Conservation (phyloP, 1,284 basidiomycete species). For the Neonothopanus nambi region DNA sequence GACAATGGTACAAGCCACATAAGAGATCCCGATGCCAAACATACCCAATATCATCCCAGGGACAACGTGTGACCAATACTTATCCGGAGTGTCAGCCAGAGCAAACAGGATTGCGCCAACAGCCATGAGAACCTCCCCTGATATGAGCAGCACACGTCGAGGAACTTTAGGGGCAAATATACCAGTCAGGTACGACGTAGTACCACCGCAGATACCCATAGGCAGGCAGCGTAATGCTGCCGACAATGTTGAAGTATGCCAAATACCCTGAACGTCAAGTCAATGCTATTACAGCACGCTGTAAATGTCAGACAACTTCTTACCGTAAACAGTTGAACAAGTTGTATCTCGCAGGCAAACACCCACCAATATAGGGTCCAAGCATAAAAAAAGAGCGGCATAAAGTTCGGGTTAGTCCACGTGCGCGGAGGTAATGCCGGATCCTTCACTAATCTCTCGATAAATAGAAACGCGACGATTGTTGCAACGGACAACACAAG, state of each 20-base stretch:
- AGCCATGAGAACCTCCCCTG: conserved; percentile 18
- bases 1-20: conserved; percentile 19
- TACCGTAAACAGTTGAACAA: conserved; percentile 9
- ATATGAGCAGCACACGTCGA: conserved; percentile 14
- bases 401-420: conserved; percentile 20
- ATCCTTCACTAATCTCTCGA: conserved; percentile 19
- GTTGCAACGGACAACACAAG: conserved; percentile 19
- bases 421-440: conserved; percentile 20
- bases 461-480: conserved; percentile 15
- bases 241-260: conserved; percentile 15
- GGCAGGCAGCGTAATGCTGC: conserved; percentile 20
- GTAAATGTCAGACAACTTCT: neutral
- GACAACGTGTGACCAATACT: conserved; percentile 22
- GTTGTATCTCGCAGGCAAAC: conserved; percentile 16
- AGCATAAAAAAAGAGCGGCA: conserved; percentile 22
- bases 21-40: conserved; percentile 15
- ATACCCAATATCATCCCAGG: conserved; percentile 21
- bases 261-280: conserved; percentile 13
- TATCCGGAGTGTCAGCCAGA: conserved; percentile 15
- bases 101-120: conserved; percentile 20
- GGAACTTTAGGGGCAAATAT: conserved; percentile 17
- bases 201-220: conserved; percentile 16
- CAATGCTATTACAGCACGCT: too few species aligned
- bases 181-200: conserved; percentile 16
- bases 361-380: conserved; percentile 23